Evolutionary conservation across 2,329 filamentous ascomycete species (phyloP).

Genomic region (Pyrenophora seminiperda): DNA sequence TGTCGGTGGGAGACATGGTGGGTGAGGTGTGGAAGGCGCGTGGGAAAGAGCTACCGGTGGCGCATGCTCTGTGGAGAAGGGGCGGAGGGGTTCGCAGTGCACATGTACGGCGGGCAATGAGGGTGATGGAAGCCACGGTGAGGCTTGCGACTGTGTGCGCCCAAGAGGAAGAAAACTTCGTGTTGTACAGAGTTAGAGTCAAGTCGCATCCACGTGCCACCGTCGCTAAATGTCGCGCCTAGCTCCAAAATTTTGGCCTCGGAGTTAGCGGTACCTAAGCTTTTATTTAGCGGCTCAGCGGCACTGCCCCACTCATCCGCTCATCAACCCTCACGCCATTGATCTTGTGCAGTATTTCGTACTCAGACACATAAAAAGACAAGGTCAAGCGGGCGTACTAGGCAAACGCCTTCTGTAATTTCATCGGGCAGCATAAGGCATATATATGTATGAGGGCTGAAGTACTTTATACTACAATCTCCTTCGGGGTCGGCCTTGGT

Average conservation of each 20-base stretch:
- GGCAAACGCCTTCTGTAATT: too few relatives aligned
- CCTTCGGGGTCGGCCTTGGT: neutral
- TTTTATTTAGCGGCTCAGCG: slow-evolving; percentile 38
- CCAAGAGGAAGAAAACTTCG: neutral
- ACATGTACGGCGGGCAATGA: slow-evolving; percentile 26
- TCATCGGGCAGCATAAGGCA: too few relatives aligned
- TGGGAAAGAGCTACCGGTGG: slow-evolving; percentile 30
- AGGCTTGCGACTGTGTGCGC: neutral
- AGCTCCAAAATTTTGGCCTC: slow-evolving; percentile 33
- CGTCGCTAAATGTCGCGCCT: slow-evolving; percentile 16
- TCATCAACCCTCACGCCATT: neutral
- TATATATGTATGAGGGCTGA: neutral
- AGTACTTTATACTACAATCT: neutral
- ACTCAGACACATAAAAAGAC: too few relatives aligned
- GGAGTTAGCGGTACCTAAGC: slow-evolving; percentile 33
- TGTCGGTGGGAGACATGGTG: slow-evolving; percentile 23
- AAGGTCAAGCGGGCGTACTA: too few relatives aligned
- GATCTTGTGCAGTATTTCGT: neutral
- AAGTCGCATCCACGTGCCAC: neutral
- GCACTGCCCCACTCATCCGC: slow-evolving; percentile 10
- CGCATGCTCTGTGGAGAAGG: slow-evolving; percentile 28
- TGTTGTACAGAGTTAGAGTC: slow-evolving; percentile 3
- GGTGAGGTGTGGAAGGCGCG: slow-evolving; percentile 26
- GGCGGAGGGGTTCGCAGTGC: slow-evolving; percentile 23
- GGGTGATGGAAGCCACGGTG: slow-evolving; percentile 29